Percentiles rank a stretch among this genome's conserved stretches.
Conservation (phyloP, 2,329 filamentous ascomycete genomes). For the Penicillium janthinellum region DNA sequence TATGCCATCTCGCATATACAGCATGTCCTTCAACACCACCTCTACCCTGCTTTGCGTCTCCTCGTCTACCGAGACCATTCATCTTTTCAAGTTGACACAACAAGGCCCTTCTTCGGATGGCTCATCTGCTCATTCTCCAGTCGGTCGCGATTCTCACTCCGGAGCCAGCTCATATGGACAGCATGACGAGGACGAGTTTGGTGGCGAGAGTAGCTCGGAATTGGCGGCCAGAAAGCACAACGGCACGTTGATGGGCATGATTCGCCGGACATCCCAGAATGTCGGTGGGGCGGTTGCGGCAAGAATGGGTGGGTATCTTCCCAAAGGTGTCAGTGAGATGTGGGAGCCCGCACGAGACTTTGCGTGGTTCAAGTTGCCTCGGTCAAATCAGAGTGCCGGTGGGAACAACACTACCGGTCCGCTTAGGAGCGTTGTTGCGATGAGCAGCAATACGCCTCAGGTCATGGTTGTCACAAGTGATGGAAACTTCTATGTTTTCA, state of each 20-base stretch:
- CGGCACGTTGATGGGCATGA: slow-evolving; percentile 83
- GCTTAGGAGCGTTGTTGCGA: slow-evolving; percentile 88
- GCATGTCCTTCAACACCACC: slow-evolving; percentile 97
- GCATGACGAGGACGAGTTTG: slow-evolving; percentile 35
- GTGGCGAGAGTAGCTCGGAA: slow-evolving; percentile 36
- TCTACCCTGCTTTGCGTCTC: slow-evolving; percentile 94
- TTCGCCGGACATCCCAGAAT: slow-evolving; percentile 91
- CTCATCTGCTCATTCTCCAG: slow-evolving; percentile 30
- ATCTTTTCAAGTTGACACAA: slow-evolving; percentile 80
- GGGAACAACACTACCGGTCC: slow-evolving; percentile 53
- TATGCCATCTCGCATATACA: slow-evolving; percentile 93
- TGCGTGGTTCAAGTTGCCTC: slow-evolving; percentile 92
- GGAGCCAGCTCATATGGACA: slow-evolving; percentile 32
- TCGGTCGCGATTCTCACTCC: slow-evolving; percentile 28
- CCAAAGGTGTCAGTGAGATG: slow-evolving; percentile 92
- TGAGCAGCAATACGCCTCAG: slow-evolving; percentile 91
- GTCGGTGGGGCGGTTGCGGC: slow-evolving; percentile 87
- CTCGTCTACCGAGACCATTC: slow-evolving; percentile 92
- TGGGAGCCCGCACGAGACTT: slow-evolving; percentile 96
- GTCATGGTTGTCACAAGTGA: slow-evolving; percentile 98
- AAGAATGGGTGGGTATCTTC: slow-evolving; percentile 87
- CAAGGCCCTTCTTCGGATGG: slow-evolving; percentile 36
- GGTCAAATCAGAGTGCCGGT: slow-evolving; percentile 47
- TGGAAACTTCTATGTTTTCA: slow-evolving; percentile 91
- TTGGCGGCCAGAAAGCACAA: slow-evolving; percentile 53